Percentiles rank a stretch among this genome's conserved stretches.
phyloP scores from a whole-genome alignment of 352 stramenopile genomes.

The Globisporangium barbulae region DNA sequence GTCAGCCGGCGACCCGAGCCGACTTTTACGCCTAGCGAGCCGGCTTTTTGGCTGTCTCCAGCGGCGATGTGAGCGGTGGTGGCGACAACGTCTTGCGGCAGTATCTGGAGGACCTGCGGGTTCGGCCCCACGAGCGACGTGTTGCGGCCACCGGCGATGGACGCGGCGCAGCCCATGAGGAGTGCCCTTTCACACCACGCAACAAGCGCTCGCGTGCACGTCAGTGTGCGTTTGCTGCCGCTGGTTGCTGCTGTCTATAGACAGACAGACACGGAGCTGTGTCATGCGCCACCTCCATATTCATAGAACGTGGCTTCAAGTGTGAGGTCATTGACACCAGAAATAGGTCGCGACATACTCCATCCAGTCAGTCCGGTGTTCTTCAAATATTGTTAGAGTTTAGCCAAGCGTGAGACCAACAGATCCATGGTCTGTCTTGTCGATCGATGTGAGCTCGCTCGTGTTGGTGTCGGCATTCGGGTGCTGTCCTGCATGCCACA shows the following conservation, averaged over 20 bases:
- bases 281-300: background rate
- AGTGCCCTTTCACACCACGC: background rate
- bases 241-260: background rate
- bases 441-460: too few relatives aligned
- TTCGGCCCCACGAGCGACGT: conserved; percentile 2
- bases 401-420: too few relatives aligned
- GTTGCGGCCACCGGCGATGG: conserved; percentile 12
- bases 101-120: conserved; percentile 5
- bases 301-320: background rate
- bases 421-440: too few relatives aligned
- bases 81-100: background rate
- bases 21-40: background rate
- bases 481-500: too few relatives aligned
- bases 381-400: too few relatives aligned
- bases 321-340: background rate
- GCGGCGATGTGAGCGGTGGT: background rate
- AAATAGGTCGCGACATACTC: background rate
- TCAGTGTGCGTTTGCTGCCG: too few relatives aligned
- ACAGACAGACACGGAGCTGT: background rate
- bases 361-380: too few relatives aligned
- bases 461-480: too few relatives aligned
- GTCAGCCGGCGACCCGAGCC: conserved; percentile 15
- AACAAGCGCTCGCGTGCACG: background rate
- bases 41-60: background rate
- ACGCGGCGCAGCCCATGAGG: conserved; percentile 29